Base-by-base conservation (phyloP, 2,329 filamentous ascomycete species). In the Penicillium sp. region DNA sequence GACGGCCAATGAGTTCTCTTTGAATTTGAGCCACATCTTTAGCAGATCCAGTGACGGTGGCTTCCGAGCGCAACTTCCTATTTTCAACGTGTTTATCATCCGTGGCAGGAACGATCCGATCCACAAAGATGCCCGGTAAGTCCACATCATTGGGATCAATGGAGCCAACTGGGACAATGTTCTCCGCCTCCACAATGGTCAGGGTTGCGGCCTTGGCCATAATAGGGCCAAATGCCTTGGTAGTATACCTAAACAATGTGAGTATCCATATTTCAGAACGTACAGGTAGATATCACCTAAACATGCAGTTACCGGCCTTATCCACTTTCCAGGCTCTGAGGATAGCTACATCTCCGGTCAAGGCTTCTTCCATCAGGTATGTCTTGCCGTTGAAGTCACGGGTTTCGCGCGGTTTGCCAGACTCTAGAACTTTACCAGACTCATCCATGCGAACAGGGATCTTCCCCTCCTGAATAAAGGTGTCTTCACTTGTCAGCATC, bases 171-270 rank as follows among this genome's bases (percentile, higher is more conserved):
- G 88, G 84, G 50, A 95, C 90, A 56, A 95, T 91, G 60, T 93
- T 82, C 67, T 95, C 90, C 1, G 90, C 90, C 70, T 95, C 90
- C 36, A 94, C 89, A 38, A 95, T 92, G 26, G 89, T 88, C 37
- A 89, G 68, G 45, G 82, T 84, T 0, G 89, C 90, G 0, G 90
- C 90, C 75, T 93, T 92, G 57, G 88, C 90, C 88, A 91, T 90
- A 59, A 90, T 81, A 6, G 84, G 82, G 1, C 85, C 88, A 61
- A 90, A 91, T 0, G 87, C 85, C 70, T 89, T 89, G 31, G 88
- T 90, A 0, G 88, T 88, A 72, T 89, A 87, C 25, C 71, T 74
- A 48, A 37, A 7, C 36, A 12, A 28, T 16, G 3, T 56, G 12
- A 56, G 40, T 28, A 41, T 35, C 4, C 26, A 30, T 16, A 14